phyloP scores from a whole-genome alignment of 2,329 filamentous ascomycete species.

The Pseudocercospora musae region DNA sequence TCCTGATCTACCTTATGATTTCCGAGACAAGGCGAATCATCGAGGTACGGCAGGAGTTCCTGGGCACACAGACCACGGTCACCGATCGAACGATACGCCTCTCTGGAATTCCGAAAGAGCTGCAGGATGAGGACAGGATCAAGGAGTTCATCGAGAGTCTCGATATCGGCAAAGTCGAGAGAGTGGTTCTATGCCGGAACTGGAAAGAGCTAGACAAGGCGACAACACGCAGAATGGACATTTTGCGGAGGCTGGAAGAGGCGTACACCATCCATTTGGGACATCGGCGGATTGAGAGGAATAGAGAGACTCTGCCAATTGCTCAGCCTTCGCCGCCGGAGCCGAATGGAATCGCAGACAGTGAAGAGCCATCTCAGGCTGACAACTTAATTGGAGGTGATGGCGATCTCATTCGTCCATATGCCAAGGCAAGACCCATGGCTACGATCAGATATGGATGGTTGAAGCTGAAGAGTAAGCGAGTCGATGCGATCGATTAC shows the following conservation, averaged over 20 bases:
- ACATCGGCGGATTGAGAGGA: slow-evolving; percentile 50
- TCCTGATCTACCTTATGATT: slow-evolving; percentile 80
- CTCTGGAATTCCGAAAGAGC: slow-evolving; percentile 76
- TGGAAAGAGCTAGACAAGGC: slow-evolving; percentile 79
- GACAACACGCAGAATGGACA: slow-evolving; percentile 62
- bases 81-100: slow-evolving; percentile 91
- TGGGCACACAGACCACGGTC: slow-evolving; percentile 90
- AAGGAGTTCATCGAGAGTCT: slow-evolving; percentile 83
- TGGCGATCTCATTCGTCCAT: slow-evolving; percentile 42
- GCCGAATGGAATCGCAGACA: slow-evolving; percentile 22
- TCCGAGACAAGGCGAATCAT: slow-evolving; percentile 83
- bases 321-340: slow-evolving; percentile 45
- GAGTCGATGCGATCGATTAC: slow-evolving; percentile 88
- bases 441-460: slow-evolving; percentile 75
- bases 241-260: slow-evolving; percentile 73
- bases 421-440: slow-evolving; percentile 58
- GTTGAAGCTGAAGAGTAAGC: slow-evolving; percentile 66
- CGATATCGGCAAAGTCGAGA: slow-evolving; percentile 85
- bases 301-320: slow-evolving; percentile 49
- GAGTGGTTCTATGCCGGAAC: slow-evolving; percentile 78
- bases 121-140: slow-evolving; percentile 78
- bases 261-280: slow-evolving; percentile 77
- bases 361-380: slow-evolving; percentile 32
- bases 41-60: slow-evolving; percentile 79
- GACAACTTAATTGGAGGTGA: slow-evolving; percentile 16